phyloP scores from a whole-genome alignment of 176 grass and related monocot genomes.

The Calamus simplicifolius region DNA sequence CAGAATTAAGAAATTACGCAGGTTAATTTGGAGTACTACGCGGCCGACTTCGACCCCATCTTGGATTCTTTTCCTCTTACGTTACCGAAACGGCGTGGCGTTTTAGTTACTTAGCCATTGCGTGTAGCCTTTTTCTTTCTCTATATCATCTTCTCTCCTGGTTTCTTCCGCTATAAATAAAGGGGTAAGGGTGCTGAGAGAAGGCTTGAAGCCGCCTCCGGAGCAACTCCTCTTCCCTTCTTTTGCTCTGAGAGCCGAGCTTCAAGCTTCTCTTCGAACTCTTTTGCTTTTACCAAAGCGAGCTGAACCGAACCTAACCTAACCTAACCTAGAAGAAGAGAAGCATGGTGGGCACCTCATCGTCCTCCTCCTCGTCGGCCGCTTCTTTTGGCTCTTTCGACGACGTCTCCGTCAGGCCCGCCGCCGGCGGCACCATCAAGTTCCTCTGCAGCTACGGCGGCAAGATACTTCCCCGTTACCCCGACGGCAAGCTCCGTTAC shows the following conservation, averaged over 20 bases:
- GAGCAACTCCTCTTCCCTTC: neutral
- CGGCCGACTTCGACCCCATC: too few relatives aligned
- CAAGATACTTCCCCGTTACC: conserved; percentile 58
- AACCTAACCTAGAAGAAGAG: too few relatives aligned
- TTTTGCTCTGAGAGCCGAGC: neutral
- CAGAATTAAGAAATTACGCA: too few relatives aligned
- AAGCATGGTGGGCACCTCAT: neutral
- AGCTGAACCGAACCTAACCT: too few relatives aligned
- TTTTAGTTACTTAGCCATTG: too few relatives aligned
- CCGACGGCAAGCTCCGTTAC: conserved; percentile 68
- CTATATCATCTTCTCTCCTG: neutral
- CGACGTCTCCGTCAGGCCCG: neutral
- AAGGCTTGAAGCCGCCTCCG: neutral
- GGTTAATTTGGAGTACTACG: too few relatives aligned
- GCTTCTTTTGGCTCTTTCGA: conserved; percentile 3
- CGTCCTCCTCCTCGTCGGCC: neutral
- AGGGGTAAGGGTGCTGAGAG: neutral
- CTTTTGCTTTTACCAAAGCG: neutral
- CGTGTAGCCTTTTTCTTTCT: neutral
- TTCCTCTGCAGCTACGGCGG: conserved; percentile 83
- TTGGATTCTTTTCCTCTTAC: too few relatives aligned
- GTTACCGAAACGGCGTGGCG: too few relatives aligned
- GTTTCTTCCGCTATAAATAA: neutral
- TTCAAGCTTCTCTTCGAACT: neutral
- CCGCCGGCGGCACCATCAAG: conserved; percentile 23